phyloP scores from a whole-genome alignment of 768 basidiomycete species.

The Pisolithus orientalis region DNA sequence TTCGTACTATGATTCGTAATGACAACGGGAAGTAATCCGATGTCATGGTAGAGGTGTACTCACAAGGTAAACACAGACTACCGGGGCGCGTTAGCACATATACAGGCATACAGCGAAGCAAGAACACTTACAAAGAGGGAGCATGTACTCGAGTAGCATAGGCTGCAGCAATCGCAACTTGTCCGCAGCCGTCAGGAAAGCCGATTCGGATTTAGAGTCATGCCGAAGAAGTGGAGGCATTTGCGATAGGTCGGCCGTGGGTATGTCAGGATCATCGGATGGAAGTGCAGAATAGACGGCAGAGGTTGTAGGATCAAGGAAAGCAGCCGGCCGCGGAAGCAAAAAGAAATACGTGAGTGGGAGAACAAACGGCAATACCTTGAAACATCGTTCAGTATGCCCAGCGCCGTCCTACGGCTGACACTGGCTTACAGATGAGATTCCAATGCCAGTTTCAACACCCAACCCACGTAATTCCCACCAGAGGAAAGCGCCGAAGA shows the following conservation, averaged over 20 bases:
- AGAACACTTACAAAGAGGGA: constrained; percentile 73
- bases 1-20: constrained; percentile 59
- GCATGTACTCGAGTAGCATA: constrained; percentile 77
- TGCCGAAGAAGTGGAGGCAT: constrained; percentile 20
- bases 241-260: constrained; percentile 19
- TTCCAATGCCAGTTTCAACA: constrained; percentile 73
- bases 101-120: background rate
- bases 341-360: constrained; percentile 73
- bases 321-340: constrained; percentile 55
- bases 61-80: constrained; percentile 59
- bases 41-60: constrained; percentile 18
- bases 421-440: constrained; percentile 60
- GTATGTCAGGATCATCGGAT: constrained; percentile 20
- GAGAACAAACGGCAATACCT: constrained; percentile 81
- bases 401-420: background rate
- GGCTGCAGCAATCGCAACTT: constrained; percentile 82
- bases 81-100: constrained; percentile 8
- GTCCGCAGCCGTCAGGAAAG: constrained; percentile 58
- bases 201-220: constrained; percentile 33
- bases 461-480: constrained; percentile 87
- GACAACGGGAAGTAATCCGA: background rate
- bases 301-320: constrained; percentile 36
- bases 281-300: constrained; percentile 35
- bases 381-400: background rate
- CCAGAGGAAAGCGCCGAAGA: constrained; percentile 91